Conservation (phyloP, 352 stramenopile species). For the Phytophthora europaea region DNA sequence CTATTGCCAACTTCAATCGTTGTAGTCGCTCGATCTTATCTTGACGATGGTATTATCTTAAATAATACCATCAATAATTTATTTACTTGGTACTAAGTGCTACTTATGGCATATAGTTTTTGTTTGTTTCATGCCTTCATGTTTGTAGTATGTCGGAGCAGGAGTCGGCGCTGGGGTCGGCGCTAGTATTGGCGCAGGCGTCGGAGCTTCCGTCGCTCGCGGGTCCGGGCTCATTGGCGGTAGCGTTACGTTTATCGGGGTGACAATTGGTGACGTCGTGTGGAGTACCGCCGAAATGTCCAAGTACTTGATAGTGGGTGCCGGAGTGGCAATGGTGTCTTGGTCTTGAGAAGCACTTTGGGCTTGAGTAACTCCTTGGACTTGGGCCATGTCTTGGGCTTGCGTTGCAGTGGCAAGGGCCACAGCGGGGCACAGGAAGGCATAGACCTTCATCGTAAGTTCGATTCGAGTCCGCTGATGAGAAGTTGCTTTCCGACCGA, state of each 20-base stretch:
- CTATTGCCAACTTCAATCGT: too few species aligned
- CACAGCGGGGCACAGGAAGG: background rate
- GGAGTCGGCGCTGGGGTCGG: slow-evolving; percentile 13
- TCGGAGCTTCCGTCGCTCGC: slow-evolving; percentile 13
- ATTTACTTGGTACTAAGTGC: too few species aligned
- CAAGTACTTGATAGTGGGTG: slow-evolving; percentile 11
- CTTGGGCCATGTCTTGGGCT: background rate
- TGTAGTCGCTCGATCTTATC: too few species aligned
- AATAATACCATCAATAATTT: too few species aligned
- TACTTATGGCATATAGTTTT: too few species aligned
- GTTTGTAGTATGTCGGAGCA: background rate
- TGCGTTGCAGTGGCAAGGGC: background rate
- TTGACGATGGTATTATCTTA: too few species aligned
- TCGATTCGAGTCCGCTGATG: background rate
- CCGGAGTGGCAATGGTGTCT: background rate
- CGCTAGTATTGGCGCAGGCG: background rate
- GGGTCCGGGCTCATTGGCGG: slow-evolving; percentile 5
- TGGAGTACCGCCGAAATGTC: slow-evolving; percentile 1
- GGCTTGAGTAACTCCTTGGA: background rate
- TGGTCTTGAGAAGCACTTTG: background rate
- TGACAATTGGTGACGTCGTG: background rate
- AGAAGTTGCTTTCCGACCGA: background rate
- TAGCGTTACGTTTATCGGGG: background rate
- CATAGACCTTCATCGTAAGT: background rate
- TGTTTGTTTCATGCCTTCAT: too few species aligned